These are phyloP conservation scores for Thielaviopsis ethacetica DNA, from an alignment of 2,329 filamentous ascomycete genomes.

Conservation along the genomic window DNA sequence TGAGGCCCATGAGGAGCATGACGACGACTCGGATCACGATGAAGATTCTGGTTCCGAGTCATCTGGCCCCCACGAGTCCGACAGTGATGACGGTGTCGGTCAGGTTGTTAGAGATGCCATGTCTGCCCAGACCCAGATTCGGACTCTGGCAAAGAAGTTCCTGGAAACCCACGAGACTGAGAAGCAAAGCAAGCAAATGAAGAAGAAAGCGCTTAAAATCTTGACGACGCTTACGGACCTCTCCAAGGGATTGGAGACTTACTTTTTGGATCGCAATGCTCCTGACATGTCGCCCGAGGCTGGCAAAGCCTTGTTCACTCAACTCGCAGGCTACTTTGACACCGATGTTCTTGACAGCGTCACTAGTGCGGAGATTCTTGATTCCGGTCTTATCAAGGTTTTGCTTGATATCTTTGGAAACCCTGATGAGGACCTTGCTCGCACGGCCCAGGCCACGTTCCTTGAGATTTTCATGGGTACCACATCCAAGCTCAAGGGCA, in stretches of 20 bases:
- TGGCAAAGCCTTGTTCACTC: slow-evolving; percentile 53
- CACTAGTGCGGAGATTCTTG: slow-evolving; percentile 85
- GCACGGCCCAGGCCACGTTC: slow-evolving; percentile 64
- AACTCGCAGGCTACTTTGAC: slow-evolving; percentile 71
- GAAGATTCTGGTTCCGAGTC: slow-evolving; percentile 31
- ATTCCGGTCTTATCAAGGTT: slow-evolving; percentile 74
- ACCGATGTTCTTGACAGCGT: slow-evolving; percentile 80
- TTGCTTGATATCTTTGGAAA: slow-evolving; percentile 71
- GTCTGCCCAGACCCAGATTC: slow-evolving; percentile 53
- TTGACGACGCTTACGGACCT: slow-evolving; percentile 55
- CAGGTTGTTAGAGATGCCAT: slow-evolving; percentile 30
- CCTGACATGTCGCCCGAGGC: slow-evolving; percentile 28
- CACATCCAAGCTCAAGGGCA: slow-evolving; percentile 46
- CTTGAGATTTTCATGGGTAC: slow-evolving; percentile 83
- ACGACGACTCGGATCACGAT: slow-evolving; percentile 31
- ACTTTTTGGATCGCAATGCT: slow-evolving; percentile 44
- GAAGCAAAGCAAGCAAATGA: slow-evolving; percentile 53
- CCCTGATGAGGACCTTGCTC: slow-evolving; percentile 41
- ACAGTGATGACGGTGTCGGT: slow-evolving; percentile 25
- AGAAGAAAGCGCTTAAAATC: slow-evolving; percentile 62
- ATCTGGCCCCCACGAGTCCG: slow-evolving; percentile 47
- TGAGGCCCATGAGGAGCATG: slow-evolving; percentile 23
- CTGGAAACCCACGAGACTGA: slow-evolving; percentile 68
- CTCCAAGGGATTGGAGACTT: slow-evolving; percentile 53
- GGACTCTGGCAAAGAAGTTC: slow-evolving; percentile 64